Base-by-base conservation (phyloP, 1,284 basidiomycete genomes). In the Spongiforma sp. region DNA sequence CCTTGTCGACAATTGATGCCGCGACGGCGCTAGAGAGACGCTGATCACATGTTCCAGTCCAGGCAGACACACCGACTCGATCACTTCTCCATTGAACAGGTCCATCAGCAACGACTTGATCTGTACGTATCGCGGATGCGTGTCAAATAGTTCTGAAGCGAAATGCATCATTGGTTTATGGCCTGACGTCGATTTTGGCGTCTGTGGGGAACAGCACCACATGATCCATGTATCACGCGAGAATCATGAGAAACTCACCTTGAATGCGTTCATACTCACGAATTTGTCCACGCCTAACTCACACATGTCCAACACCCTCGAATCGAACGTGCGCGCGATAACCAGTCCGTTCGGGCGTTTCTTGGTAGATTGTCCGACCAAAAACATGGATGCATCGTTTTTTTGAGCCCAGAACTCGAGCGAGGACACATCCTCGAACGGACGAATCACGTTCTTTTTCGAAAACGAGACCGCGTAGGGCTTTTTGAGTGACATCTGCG, bases 121-220 rank as follows among this genome's bases (percentile, higher is more conserved):
- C 73, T 96, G 94, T n/a, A 89, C 82, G 78, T 92, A 95, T 6
- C 93, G 90, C 5, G 95, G 94, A 77, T 97, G 94, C 1, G 93
- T 90, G 71, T 96, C 94, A 78, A 97, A 98, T 19, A 97, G 84
- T 67, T 95, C 93, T 4, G 94, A 97, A 34, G 94, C 94, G 77
- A 99, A 99, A 76, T 98, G 95, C 83, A 99, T 91, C 69, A 99
- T 80, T 58, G 97, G 96, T 70, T 93, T 90, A 71, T 95, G 90
- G n/a, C 96, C 96, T 34, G 93, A 88, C 7, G 94, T 91, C 14
- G 93, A 90, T 86, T 98, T 98, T 43, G 89, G 83, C 54, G 92
- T 91, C 93, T 96, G 70, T 30, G n/a, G 17, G 33, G 11, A 37
- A 28, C 28, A 26, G 9, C 36, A n/a, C n/a, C 57, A 34, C 48